Percentiles rank a stretch among this genome's conserved stretches.
Evolutionary conservation across 257 asterid species (phyloP).

Genomic region (Gynochthodes officinalis): DNA sequence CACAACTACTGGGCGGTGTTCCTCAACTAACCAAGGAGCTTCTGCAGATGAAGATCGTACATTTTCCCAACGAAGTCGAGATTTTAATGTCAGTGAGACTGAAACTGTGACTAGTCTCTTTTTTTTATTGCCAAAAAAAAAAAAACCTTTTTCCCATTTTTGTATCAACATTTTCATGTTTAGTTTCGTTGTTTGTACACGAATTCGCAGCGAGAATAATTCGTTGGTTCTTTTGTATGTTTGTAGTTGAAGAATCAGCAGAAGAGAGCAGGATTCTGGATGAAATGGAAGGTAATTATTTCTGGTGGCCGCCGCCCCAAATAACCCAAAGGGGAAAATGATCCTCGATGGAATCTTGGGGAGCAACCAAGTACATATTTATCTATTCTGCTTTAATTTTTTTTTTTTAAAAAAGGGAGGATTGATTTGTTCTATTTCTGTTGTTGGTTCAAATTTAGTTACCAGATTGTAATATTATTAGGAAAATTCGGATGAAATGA

Average conservation of each 20-base stretch:
- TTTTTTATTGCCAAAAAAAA: too few relatives aligned
- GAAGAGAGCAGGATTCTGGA: constrained; percentile 32
- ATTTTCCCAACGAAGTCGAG: constrained; percentile 24
- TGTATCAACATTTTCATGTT: too few relatives aligned
- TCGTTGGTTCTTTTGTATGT: neutral
- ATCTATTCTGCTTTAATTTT: too few relatives aligned
- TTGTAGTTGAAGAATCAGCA: constrained; percentile 18
- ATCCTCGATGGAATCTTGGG: too few relatives aligned
- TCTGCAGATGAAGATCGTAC: constrained; percentile 14
- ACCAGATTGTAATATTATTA: neutral
- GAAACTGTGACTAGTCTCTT: constrained; percentile 1
- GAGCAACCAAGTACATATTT: too few relatives aligned
- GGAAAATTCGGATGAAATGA: constrained; percentile 44
- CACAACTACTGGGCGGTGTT: constrained; percentile 7
- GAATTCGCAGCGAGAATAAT: neutral
- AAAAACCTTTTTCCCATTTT: neutral
- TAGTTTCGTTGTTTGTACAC: neutral
- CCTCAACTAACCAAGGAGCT: constrained; percentile 25
- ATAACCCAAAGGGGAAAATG: too few relatives aligned
- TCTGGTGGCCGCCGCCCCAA: too few relatives aligned
- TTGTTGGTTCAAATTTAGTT: too few relatives aligned
- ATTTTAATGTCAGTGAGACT: constrained; percentile 18
- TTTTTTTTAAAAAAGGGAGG: too few relatives aligned
- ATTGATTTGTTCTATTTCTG: too few relatives aligned
- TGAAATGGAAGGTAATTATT: constrained; percentile 38